Percentiles rank a stretch among this genome's conserved stretches.
Evolutionary conservation across 371 early-diverging fungal genomes (phyloP).

Genomic region (Chytridiales sp.): DNA sequence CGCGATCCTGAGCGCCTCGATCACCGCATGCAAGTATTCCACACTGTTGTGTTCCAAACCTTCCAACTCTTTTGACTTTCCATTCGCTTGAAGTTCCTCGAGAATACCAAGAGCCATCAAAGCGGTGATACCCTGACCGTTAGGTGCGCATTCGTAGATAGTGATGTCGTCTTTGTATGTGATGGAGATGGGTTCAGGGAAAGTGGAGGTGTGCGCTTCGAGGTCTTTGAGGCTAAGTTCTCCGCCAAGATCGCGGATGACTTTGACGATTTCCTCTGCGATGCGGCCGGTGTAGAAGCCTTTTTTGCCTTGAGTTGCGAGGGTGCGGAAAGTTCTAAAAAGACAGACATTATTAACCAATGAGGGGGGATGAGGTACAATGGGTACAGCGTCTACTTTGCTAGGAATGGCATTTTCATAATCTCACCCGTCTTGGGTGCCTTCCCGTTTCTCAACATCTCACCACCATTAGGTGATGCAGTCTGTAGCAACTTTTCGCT

Average conservation of each 20-base stretch:
- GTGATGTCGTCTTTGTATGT: slow-evolving; percentile 62
- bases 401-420: slow-evolving; percentile 60
- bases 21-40: slow-evolving; percentile 64
- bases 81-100: slow-evolving; percentile 52
- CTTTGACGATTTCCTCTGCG: slow-evolving; percentile 70
- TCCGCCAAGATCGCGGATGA: slow-evolving; percentile 66
- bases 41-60: slow-evolving; percentile 54
- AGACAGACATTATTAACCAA: neutral
- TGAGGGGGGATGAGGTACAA: neutral
- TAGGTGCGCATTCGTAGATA: slow-evolving; percentile 77
- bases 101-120: slow-evolving; percentile 73
- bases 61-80: slow-evolving; percentile 36
- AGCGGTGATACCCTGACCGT: slow-evolving; percentile 68
- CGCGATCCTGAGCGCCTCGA: slow-evolving; percentile 70
- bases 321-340: slow-evolving; percentile 55
- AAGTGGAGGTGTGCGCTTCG: slow-evolving; percentile 55
- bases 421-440: slow-evolving; percentile 70
- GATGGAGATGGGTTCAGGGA: slow-evolving; percentile 63
- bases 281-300: slow-evolving; percentile 83
- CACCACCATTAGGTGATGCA: slow-evolving; percentile 51
- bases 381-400: slow-evolving; percentile 40
- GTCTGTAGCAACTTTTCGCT: slow-evolving; percentile 45
- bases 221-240: slow-evolving; percentile 73
- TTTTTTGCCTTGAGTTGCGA: slow-evolving; percentile 65
- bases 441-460: slow-evolving; percentile 60